phyloP scores from a whole-genome alignment of 257 asterid species.

The Datura wrightii region DNA sequence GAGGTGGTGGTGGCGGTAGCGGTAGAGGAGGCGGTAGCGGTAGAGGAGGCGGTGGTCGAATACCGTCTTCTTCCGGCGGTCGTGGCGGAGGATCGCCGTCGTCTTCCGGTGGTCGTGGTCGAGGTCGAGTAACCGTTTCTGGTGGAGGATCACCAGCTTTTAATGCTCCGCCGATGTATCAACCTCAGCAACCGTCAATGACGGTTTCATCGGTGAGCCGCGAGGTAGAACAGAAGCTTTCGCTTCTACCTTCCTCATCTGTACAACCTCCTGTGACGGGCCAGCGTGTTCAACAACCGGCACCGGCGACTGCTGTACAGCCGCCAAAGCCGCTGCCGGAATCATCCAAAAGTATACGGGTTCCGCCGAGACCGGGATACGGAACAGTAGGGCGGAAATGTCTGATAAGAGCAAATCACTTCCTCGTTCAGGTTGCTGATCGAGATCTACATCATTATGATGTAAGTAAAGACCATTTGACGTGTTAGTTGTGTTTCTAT shows the following conservation, averaged over 20 bases:
- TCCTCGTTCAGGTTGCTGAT: slow-evolving; percentile 57
- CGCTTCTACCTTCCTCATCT: slow-evolving; percentile 35
- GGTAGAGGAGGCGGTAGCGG: slow-evolving; percentile 27
- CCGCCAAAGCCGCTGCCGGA: slow-evolving; percentile 46
- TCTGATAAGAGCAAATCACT: slow-evolving; percentile 67
- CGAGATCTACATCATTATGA: slow-evolving; percentile 75
- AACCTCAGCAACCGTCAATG: neutral
- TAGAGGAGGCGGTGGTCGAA: slow-evolving; percentile 23
- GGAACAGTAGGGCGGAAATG: slow-evolving; percentile 50
- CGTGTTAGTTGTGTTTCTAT: neutral
- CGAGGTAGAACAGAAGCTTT: slow-evolving; percentile 50
- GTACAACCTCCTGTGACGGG: neutral
- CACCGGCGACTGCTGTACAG: slow-evolving; percentile 28
- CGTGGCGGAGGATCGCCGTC: slow-evolving; percentile 34
- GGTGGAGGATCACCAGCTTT: neutral
- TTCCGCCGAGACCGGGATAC: slow-evolving; percentile 61
- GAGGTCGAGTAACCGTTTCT: neutral
- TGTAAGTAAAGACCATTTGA: slow-evolving; percentile 46
- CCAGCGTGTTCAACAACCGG: neutral
- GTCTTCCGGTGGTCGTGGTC: slow-evolving; percentile 23
- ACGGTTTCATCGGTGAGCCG: slow-evolving; percentile 35
- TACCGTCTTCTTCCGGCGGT: slow-evolving; percentile 21
- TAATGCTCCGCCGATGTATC: neutral
- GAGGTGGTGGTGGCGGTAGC: slow-evolving; percentile 24
- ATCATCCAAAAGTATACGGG: slow-evolving; percentile 55